Base-by-base conservation (phyloP, 2,329 filamentous ascomycete species). In the Cladorrhinum sp. region DNA sequence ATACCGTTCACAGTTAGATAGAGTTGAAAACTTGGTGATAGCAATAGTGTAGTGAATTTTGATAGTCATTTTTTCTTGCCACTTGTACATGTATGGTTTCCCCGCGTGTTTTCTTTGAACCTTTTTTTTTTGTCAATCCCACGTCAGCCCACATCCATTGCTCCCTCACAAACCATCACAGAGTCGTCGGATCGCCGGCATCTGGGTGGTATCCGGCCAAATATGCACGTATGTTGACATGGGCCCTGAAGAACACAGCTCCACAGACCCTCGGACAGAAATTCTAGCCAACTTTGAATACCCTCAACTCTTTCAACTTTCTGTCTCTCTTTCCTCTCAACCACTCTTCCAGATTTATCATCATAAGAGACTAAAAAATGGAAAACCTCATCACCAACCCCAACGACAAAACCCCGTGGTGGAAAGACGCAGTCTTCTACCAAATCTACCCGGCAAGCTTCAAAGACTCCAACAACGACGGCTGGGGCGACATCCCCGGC, bases 401-500 rank as follows among this genome's bases (percentile, higher is more conserved):
- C 36, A 42, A 42, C 36, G n/a, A n/a, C n/a, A n/a, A n/a, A n/a
- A n/a, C n/a, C n/a, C 42, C 42, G 3, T 68, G 67, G 67, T 68
- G 67, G 67, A 67, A 68, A 53, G 63, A 64, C 9, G 67, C 64
- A 6, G 54, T 64, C 18, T 60, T 68, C 46, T 68, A 68, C 55
- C 80, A 84, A 70, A 78, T 86, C 55, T 86, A 86, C 62, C 83
- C 84, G 2, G 81, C 84, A 12, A 82, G 79, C 62, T 86, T 86
- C 75, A 77, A 80, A 52, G 83, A 85, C 67, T 81, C 81, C 26
- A 80, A 84, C 42, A 76, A 76, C n/a, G 83, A 85, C 50, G 87
- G 87, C 42, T 82, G 85, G 75, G 87, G 87, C 2, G 86, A 89
- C 67, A 80, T 90, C 33, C 81, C 80, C 1, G 87, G 86, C 12